phyloP scores from a whole-genome alignment of 371 early-diverging fungal species.

The Phascolomyces articulosus region DNA sequence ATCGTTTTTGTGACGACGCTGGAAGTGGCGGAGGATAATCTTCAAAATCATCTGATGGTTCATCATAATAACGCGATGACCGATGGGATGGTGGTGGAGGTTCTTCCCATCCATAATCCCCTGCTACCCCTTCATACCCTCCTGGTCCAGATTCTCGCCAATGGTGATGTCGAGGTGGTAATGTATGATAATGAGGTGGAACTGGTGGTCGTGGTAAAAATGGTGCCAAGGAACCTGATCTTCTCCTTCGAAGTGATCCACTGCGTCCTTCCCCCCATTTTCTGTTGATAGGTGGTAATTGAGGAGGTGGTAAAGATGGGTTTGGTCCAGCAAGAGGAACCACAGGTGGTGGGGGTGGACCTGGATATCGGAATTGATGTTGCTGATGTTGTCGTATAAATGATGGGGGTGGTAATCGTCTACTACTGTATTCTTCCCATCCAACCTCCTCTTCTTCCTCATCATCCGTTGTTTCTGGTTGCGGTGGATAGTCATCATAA shows the following conservation, averaged over 20 bases:
- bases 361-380: constrained; percentile 2
- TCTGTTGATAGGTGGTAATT: background rate
- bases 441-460: background rate
- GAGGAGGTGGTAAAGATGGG: background rate
- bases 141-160: background rate
- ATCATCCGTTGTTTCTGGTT: background rate
- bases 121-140: background rate
- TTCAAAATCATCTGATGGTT: constrained; percentile 6
- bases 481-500: background rate
- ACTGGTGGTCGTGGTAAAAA: background rate
- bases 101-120: background rate
- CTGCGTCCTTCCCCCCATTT: constrained; percentile 4
- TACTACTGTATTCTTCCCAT: background rate
- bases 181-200: constrained; percentile 1
- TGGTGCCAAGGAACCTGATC: background rate
- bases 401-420: constrained; percentile 1
- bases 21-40: background rate
- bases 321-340: background rate
- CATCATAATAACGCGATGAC: constrained; percentile 5
- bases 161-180: background rate
- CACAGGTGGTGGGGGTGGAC: background rate
- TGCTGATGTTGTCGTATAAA: background rate
- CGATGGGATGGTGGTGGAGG: background rate
- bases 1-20: background rate
- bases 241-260: constrained; percentile 1